Percentiles rank a stretch among this genome's conserved stretches.
These are phyloP conservation scores for Plasmodium blacklocki DNA, from an alignment of 169 alveolate genomes.

Conservation along the genomic window DNA sequence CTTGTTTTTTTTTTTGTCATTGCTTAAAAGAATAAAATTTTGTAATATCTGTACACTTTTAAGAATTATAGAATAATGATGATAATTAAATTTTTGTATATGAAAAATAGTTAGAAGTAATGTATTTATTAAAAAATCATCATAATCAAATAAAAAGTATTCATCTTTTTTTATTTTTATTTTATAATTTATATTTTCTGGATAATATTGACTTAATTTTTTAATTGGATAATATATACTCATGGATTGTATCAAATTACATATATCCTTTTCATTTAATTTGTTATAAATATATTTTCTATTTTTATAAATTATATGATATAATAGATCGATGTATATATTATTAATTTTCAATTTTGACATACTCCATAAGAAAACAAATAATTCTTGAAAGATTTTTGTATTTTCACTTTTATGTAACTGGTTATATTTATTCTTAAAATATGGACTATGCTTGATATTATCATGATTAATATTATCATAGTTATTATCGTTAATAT, in stretches of 20 bases:
- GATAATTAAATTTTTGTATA: conserved; percentile 49
- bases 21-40: conserved; percentile 3
- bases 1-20: background rate
- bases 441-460: no score
- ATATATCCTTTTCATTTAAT: conserved; percentile 59
- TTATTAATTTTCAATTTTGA: conserved; percentile 66
- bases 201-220: conserved; percentile 33
- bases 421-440: background rate
- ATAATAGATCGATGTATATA: conserved; percentile 59
- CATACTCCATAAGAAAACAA: conserved; percentile 60
- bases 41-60: conserved; percentile 40
- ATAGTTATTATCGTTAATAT: background rate
- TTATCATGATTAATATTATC: background rate
- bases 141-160: conserved; percentile 22
- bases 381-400: conserved; percentile 46
- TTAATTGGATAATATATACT: conserved; percentile 51
- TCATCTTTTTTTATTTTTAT: conserved; percentile 11
- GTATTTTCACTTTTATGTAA: background rate
- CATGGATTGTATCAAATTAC: conserved; percentile 59
- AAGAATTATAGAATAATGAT: conserved; percentile 66
- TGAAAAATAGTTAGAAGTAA: conserved; percentile 34
- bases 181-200: background rate
- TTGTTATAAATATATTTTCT: conserved; percentile 25
- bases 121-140: conserved; percentile 30
- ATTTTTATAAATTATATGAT: conserved; percentile 23